phyloP scores from a whole-genome alignment of 2,329 filamentous ascomycete genomes.

The Biscogniauxia sp. region DNA sequence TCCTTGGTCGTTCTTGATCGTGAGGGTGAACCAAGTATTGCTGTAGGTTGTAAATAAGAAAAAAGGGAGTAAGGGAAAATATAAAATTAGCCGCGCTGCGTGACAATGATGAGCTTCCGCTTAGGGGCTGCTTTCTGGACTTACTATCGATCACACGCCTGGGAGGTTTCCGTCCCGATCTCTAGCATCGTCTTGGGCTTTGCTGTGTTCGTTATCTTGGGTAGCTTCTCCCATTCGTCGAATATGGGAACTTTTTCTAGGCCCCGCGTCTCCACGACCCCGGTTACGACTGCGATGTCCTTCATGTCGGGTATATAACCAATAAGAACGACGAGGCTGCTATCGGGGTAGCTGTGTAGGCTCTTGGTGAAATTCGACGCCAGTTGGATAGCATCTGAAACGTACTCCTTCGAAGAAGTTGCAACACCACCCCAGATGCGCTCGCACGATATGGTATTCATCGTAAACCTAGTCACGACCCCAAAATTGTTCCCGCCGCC shows the following conservation, averaged over 20 bases:
- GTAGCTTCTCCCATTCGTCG: not conserved
- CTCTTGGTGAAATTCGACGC: not conserved
- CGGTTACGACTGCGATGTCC: not conserved
- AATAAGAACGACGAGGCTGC: not conserved
- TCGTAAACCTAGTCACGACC: conserved; percentile 12
- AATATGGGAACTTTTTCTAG: not conserved
- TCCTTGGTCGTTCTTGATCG: conserved; percentile 36
- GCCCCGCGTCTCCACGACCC: not conserved
- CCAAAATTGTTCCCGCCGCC: conserved; percentile 17
- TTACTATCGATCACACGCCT: not conserved
- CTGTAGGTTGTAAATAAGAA: conserved; percentile 7
- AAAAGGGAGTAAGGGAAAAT: not conserved
- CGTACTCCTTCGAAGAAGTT: not conserved
- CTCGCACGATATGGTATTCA: conserved; percentile 4
- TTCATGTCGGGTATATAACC: not conserved
- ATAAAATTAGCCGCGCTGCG: not conserved
- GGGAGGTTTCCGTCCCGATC: not conserved
- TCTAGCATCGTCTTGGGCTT: not conserved
- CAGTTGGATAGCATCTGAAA: not conserved
- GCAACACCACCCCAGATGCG: conserved; percentile 9
- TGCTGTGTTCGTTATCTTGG: not conserved
- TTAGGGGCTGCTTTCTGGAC: not conserved
- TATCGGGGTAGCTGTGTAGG: not conserved
- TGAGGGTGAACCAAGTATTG: conserved; percentile 37
- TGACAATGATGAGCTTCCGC: not conserved